A percentile compares a stretch with the other conserved stretches of the same genome.
phyloP scores from a whole-genome alignment of 2,329 filamentous ascomycete species.

The Passalora sequoiae region DNA sequence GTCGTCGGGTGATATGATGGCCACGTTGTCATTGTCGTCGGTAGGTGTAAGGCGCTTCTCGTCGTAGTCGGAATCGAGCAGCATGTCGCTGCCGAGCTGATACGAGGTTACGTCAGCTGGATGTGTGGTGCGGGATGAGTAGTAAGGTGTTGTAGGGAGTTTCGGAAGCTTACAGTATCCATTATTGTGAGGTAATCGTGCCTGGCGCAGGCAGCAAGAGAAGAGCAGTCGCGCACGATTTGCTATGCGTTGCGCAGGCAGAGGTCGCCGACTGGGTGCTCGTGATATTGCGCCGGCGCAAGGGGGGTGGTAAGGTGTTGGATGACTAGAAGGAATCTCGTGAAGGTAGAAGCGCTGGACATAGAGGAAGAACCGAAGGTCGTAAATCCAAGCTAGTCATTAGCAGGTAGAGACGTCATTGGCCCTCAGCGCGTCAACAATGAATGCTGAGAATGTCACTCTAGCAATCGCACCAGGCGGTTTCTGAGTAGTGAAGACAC shows the following conservation, averaged over 20 bases:
- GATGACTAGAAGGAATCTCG: not conserved
- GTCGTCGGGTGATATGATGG: constrained; percentile 57
- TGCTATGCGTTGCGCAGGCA: no score
- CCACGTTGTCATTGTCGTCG: constrained; percentile 42
- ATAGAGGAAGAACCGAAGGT: no score
- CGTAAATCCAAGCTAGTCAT: no score
- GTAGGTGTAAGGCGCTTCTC: constrained; percentile 49
- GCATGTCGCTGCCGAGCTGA: constrained; percentile 58
- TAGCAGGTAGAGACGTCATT: no score
- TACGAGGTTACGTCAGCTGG: constrained; percentile 23
- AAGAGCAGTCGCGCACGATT: not conserved
- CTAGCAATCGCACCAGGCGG: no score
- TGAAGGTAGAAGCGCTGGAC: not conserved
- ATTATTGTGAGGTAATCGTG: not conserved
- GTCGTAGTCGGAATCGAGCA: constrained; percentile 59
- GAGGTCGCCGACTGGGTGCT: no score
- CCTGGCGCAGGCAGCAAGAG: constrained; percentile 3
- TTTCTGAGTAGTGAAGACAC: no score
- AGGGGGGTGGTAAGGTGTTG: not conserved
- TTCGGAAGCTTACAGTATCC: constrained; percentile 2
- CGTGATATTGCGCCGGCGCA: constrained; percentile 1
- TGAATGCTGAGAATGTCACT: no score
- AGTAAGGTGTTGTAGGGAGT: no score
- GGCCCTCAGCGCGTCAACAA: no score
- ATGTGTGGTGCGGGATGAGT: not conserved